These are phyloP conservation scores for Senna siamea DNA, from an alignment of 306 rosid genomes.

Conservation along the genomic window DNA sequence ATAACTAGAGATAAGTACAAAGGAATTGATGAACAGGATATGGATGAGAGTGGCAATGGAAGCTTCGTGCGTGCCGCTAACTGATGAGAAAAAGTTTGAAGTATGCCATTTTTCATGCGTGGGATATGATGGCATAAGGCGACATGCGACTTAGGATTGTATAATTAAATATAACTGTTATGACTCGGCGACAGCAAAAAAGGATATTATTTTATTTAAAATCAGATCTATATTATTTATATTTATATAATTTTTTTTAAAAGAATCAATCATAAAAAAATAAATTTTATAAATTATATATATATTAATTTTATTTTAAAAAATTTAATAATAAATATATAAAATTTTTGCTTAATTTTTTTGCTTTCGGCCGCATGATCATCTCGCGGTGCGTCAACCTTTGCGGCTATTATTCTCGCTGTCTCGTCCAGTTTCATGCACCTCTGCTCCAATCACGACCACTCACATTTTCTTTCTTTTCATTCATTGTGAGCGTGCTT, in stretches of 20 bases:
- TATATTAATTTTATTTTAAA: no score
- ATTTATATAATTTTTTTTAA: not conserved
- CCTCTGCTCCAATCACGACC: conserved; percentile 8
- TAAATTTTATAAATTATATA: no score
- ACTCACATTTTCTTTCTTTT: not conserved
- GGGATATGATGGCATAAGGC: conserved; percentile 32
- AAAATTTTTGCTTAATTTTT: no score
- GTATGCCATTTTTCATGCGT: conserved; percentile 25
- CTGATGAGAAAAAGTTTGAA: conserved; percentile 2
- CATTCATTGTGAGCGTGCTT: conserved; percentile 14
- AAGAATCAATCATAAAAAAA: no score
- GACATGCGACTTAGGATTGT: conserved; percentile 14
- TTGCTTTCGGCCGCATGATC: conserved; percentile 43
- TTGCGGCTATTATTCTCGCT: conserved; percentile 47
- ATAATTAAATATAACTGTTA: conserved; percentile 17
- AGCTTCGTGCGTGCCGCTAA: conserved; percentile 18
- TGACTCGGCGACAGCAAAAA: not conserved
- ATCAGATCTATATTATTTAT: no score
- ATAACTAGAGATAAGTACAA: not conserved
- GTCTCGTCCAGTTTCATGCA: conserved; percentile 42
- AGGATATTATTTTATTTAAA: not conserved
- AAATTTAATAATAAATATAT: no score
- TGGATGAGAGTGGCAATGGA: conserved; percentile 18
- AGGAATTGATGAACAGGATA: not conserved
- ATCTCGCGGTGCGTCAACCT: conserved; percentile 39